Conservation (phyloP, 2,329 filamentous ascomycete species). For the Beauveria asiatica region DNA sequence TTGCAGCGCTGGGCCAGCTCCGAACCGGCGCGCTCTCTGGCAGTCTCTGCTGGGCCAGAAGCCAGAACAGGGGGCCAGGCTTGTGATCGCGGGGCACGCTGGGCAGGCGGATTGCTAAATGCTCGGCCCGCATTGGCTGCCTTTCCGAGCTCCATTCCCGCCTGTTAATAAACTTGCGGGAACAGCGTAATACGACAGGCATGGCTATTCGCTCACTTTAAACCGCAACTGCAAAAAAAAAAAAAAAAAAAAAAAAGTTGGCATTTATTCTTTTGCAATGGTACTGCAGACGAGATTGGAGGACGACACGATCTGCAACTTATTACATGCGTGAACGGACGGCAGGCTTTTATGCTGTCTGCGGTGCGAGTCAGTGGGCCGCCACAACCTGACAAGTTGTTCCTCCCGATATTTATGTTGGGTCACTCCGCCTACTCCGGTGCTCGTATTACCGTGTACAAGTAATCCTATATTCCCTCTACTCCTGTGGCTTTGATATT, state of each 20-base stretch:
- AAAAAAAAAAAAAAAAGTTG: too few relatives aligned
- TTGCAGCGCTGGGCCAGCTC: slow-evolving; percentile 13
- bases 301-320: too few relatives aligned
- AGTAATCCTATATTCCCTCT: too few relatives aligned
- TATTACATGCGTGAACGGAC: too few relatives aligned
- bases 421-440: not conserved
- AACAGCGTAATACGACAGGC: too few relatives aligned
- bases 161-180: not conserved
- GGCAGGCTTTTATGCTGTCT: not conserved
- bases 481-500: too few relatives aligned
- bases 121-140: slow-evolving; percentile 17
- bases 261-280: too few relatives aligned
- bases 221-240: too few relatives aligned
- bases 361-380: not conserved
- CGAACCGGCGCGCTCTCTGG: slow-evolving; percentile 15
- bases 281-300: too few relatives aligned
- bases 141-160: not conserved
- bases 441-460: too few relatives aligned
- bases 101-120: slow-evolving; percentile 22
- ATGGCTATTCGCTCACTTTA: too few relatives aligned
- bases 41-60: too few relatives aligned
- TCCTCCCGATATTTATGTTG: not conserved
- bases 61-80: not conserved
- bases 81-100: slow-evolving; percentile 16
- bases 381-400: not conserved